These are phyloP conservation scores for Haematococcus sp. DNA, from an alignment of 139 green algal genomes.

Conservation along the genomic window DNA sequence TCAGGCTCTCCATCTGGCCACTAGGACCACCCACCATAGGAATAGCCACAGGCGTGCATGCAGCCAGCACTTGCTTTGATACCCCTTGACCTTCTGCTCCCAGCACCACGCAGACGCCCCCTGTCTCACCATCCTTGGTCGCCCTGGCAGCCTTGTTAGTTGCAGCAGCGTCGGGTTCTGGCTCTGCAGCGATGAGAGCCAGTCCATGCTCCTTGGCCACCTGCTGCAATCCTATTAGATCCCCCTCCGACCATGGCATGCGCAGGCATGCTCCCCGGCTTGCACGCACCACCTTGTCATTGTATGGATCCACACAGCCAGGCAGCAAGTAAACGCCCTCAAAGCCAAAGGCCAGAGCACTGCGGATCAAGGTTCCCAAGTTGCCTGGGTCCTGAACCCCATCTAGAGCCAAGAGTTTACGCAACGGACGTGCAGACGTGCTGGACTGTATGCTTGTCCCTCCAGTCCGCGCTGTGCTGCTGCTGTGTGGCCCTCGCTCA, in stretches of 20 bases:
- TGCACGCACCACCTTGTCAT: constrained; percentile 57
- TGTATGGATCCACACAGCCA: constrained; percentile 76
- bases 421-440: background rate
- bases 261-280: constrained; percentile 40
- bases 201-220: constrained; percentile 21
- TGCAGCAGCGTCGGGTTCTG: constrained; percentile 7
- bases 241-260: constrained; percentile 15
- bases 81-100: constrained; percentile 79
- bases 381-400: constrained; percentile 69
- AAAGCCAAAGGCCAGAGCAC: constrained; percentile 77
- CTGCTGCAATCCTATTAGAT: constrained; percentile 26
- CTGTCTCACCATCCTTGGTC: background rate
- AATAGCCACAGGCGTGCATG: constrained; percentile 51
- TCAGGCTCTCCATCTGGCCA: constrained; percentile 73
- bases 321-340: constrained; percentile 69
- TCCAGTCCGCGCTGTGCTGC: background rate
- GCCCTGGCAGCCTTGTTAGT: background rate
- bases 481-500: too few relatives aligned
- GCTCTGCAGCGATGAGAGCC: constrained; percentile 51
- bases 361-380: constrained; percentile 66
- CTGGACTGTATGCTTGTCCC: background rate
- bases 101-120: constrained; percentile 55
- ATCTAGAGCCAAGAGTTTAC: constrained; percentile 68
- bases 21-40: constrained; percentile 56
- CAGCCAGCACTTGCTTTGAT: constrained; percentile 29